A percentile compares a stretch with the other conserved stretches of the same genome.
These are phyloP conservation scores for Saccharomyces paradoxus DNA, from an alignment of 805 yeast species.

Conservation along the genomic window DNA sequence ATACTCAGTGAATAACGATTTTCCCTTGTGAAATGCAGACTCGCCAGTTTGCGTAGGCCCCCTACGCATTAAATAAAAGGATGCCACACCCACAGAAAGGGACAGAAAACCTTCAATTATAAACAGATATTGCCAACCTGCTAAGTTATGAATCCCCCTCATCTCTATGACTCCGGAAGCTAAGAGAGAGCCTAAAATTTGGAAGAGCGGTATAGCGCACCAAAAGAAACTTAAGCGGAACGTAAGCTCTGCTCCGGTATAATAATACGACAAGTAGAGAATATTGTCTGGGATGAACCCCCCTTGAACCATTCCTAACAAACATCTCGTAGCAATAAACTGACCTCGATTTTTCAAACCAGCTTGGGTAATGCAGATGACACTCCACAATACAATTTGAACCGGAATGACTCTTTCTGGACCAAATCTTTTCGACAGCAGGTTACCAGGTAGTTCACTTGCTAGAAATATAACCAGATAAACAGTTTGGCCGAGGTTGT, in stretches of 20 bases:
- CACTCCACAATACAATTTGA: constrained; percentile 50
- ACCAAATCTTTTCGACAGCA: constrained; percentile 53
- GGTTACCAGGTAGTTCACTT: constrained; percentile 58
- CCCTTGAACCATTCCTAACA: constrained; percentile 54
- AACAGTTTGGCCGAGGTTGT: constrained; percentile 51
- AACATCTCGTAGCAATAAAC: constrained; percentile 40
- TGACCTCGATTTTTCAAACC: constrained; percentile 34
- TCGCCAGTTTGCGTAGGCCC: constrained; percentile 41
- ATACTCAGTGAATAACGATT: constrained; percentile 41
- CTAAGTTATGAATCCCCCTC: constrained; percentile 36
- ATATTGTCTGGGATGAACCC: constrained; percentile 54
- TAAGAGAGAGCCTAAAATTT: constrained; percentile 38
- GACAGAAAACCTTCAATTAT: constrained; percentile 57
- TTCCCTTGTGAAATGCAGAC: constrained; percentile 24
- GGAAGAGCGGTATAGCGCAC: constrained; percentile 44
- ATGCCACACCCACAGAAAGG: constrained; percentile 40
- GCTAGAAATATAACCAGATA: constrained; percentile 42
- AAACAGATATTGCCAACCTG: constrained; percentile 63
- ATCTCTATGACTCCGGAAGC: constrained; percentile 49
- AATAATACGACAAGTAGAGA: constrained; percentile 56
- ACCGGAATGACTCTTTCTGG: constrained; percentile 54
- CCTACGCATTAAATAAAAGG: constrained; percentile 47
- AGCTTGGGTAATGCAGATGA: constrained; percentile 46
- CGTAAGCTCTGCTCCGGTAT: constrained; percentile 50
- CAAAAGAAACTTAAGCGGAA: constrained; percentile 53